Evolutionary conservation across 2,329 filamentous ascomycete species (phyloP), one percentile per base, ranked within the genome.

Genomic region (Aspergillus melleus): DNA sequence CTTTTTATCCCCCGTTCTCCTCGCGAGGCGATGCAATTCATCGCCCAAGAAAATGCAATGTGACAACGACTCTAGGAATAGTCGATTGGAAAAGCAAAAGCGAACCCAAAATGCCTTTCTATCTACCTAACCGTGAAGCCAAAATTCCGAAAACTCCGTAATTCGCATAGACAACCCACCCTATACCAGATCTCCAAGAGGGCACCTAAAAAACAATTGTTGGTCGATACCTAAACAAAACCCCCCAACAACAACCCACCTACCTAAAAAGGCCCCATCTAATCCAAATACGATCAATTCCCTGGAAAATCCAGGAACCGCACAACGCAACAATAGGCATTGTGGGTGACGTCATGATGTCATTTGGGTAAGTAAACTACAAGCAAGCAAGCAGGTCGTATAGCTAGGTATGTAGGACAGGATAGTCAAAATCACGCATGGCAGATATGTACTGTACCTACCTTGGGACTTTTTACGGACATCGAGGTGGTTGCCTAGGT

Each of bases 271-370:
- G 12, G 12, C 20, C 47, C 26, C 26, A 29, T 29, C 2, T 29
- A 9, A 32, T 36, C 12, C 36, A 42, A 42, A 9, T 8, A 29
- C 6, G 26, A 9, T 29, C 36, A 6, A 20, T 19, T 20, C 44
- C n/a, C 5, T 42, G 39, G 14, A 42, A n/a, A 42, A n/a, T n/a
- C 12, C 44, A 47, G 19, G 44, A 47, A 47, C 44, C 11, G 19
- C 19, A 9, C 19, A 47, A 16, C 14, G 39, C 19, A 47, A 47
- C 22, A 39, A 52, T 22, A n/a, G n/a, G 9, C 50, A 42, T 54
- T 54, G 52, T 54, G 52, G 52, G 52, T 54, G 52, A 54, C 52
- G 52, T 54, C 52, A 54, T 29, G 22, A 47, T 14, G 22, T 24
- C 44, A 6, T 46, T 46, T 20, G 19, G 44, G 16, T n/a, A 16